phyloP scores from a whole-genome alignment of 108 stramenopile species.

The Bacterosira constricta region DNA sequence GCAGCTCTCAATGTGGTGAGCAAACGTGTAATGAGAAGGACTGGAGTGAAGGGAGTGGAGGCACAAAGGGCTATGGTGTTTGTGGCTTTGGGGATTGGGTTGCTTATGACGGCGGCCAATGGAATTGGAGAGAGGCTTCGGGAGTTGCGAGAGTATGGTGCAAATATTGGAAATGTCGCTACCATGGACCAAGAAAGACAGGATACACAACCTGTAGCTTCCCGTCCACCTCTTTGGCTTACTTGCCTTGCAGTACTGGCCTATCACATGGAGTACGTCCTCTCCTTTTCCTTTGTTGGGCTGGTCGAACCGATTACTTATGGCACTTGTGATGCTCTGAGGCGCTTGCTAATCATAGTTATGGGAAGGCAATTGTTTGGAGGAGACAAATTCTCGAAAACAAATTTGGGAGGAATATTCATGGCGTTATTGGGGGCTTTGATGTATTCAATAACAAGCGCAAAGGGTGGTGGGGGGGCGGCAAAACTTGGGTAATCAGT shows the following conservation, averaged over 20 bases:
- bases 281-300: constrained; percentile 74
- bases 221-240: constrained; percentile 63
- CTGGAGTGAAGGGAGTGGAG: constrained; percentile 55
- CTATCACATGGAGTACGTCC: constrained; percentile 78
- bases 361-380: constrained; percentile 68
- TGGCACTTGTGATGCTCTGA: constrained; percentile 74
- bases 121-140: constrained; percentile 28
- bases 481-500: too few relatives aligned
- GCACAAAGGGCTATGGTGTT: constrained; percentile 78
- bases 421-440: constrained; percentile 70
- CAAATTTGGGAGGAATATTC: constrained; percentile 64
- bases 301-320: constrained; percentile 76
- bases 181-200: constrained; percentile 6
- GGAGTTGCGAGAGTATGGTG: constrained; percentile 17
- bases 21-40: constrained; percentile 64
- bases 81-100: constrained; percentile 63
- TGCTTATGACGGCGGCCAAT: constrained; percentile 39
- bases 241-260: constrained; percentile 55
- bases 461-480: constrained; percentile 2
- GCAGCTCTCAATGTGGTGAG: constrained; percentile 70
- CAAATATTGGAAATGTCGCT: not conserved
- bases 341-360: constrained; percentile 72
- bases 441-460: constrained; percentile 58
- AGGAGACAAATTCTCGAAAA: constrained; percentile 56
- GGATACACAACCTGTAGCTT: not conserved